Conservation (phyloP, 257 asterid species). For the Solanum bulbocastanum region DNA sequence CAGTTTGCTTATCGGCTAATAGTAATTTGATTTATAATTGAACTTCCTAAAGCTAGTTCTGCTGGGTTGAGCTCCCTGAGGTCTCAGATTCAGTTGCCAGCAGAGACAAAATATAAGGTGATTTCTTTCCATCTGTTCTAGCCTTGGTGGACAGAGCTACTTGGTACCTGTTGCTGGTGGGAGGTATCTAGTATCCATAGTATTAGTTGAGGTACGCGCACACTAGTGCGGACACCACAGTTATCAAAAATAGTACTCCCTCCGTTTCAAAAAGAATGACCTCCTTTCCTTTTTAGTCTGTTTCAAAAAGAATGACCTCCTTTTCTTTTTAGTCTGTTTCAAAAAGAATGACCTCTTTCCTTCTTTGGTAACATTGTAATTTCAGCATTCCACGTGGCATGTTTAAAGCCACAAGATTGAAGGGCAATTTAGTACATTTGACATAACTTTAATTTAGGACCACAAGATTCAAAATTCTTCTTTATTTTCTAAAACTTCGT, state of each 20-base stretch:
- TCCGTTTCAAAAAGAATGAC: too few species aligned
- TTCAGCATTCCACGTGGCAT: too few species aligned
- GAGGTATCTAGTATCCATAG: neutral
- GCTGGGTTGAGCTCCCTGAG: neutral
- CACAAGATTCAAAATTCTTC: too few species aligned
- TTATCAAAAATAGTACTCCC: neutral
- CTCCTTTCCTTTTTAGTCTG: too few species aligned
- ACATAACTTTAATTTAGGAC: too few species aligned
- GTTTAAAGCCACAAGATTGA: too few species aligned
- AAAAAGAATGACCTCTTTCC: too few species aligned
- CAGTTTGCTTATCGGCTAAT: neutral
- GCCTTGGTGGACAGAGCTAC: neutral
- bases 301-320: too few species aligned
- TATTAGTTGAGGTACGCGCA: neutral
- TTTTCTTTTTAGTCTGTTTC: too few species aligned
- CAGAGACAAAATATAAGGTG: neutral
- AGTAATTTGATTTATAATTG: neutral
- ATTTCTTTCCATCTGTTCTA: neutral
- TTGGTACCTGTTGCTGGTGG: neutral
- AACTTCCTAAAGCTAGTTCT: neutral
- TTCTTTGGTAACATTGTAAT: too few species aligned
- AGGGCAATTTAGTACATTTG: too few species aligned
- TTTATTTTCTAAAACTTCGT: too few species aligned
- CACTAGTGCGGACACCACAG: neutral
- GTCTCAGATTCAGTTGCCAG: neutral